Percentiles rank a stretch among this genome's conserved stretches.
Conservation (phyloP, 2,329 filamentous ascomycete genomes). For the Tolypocladium paradoxum region DNA sequence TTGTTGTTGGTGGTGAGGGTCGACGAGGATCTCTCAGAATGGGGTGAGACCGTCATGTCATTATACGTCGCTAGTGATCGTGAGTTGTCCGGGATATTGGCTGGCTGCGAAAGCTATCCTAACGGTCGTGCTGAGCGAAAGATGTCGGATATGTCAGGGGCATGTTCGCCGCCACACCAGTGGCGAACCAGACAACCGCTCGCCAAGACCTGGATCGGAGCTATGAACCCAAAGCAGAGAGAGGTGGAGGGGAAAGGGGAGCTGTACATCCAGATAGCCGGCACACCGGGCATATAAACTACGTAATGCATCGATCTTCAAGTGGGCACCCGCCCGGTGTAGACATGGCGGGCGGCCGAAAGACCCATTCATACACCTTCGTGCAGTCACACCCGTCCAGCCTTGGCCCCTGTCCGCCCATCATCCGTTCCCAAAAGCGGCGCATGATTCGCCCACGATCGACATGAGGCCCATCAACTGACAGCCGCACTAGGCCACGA, state of each 20-base stretch:
- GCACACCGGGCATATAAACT: not conserved
- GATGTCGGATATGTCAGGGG: not conserved
- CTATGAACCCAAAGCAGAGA: not conserved
- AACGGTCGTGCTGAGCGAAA: not conserved
- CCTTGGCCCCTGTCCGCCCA: not conserved
- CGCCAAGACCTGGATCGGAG: not conserved
- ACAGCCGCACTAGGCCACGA: not conserved
- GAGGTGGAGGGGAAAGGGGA: not conserved
- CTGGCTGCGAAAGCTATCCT: not conserved
- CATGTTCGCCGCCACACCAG: not conserved
- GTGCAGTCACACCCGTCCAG: not conserved
- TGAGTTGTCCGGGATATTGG: not conserved
- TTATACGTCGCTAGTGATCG: not conserved
- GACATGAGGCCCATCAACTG: not conserved
- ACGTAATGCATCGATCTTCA: not conserved
- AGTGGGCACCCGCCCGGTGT: not conserved
- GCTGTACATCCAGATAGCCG: not conserved
- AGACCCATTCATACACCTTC: not conserved
- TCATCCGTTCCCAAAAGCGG: no score
- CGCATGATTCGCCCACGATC: not conserved
- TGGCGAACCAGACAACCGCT: not conserved
- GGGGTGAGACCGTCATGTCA: not conserved
- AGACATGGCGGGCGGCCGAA: not conserved
- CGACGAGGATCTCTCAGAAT: not conserved
- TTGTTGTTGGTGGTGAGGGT: not conserved